phyloP scores from a whole-genome alignment of 2,329 filamentous ascomycete species.

The Ascosphaera apis region DNA sequence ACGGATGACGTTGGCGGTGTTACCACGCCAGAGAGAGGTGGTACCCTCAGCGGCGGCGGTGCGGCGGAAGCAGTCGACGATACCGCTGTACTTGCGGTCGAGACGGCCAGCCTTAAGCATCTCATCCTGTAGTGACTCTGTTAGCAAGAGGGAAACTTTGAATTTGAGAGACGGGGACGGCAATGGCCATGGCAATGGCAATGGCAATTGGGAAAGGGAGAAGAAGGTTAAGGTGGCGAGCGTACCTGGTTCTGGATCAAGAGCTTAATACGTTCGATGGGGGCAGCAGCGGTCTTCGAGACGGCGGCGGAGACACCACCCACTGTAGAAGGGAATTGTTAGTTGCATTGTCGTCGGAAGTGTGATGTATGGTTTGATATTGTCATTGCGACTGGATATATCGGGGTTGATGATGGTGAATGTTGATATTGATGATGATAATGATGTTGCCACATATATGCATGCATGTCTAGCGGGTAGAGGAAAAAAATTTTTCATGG shows the following conservation, averaged over 20 bases:
- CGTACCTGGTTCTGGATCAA: conserved; percentile 99
- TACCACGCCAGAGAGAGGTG: conserved; percentile 93
- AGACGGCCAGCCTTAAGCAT: conserved; percentile 99
- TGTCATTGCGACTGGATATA: too few species aligned
- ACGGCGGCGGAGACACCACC: conserved; percentile 99
- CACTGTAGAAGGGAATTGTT: conserved; percentile 37
- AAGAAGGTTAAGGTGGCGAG: not conserved
- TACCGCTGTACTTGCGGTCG: conserved; percentile 87
- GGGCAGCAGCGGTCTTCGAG: conserved; percentile 99
- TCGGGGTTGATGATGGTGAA: too few species aligned
- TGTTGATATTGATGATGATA: too few species aligned
- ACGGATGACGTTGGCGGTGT: conserved; percentile 99
- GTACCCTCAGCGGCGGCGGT: conserved; percentile 81
- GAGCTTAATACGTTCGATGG: conserved; percentile 99
- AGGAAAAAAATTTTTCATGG: too few species aligned
- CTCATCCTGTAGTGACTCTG: conserved; percentile 54
- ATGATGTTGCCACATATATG: too few species aligned
- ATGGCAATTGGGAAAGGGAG: too few species aligned
- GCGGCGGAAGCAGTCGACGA: conserved; percentile 83
- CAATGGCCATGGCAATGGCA: too few species aligned
- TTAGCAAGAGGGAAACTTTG: too few species aligned
- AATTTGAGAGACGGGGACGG: too few species aligned
- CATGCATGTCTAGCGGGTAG: too few species aligned
- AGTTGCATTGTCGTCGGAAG: conserved; percentile 12
- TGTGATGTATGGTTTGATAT: too few species aligned